phyloP scores from a whole-genome alignment of 2,329 filamentous ascomycete genomes.

The Claviceps africana region DNA sequence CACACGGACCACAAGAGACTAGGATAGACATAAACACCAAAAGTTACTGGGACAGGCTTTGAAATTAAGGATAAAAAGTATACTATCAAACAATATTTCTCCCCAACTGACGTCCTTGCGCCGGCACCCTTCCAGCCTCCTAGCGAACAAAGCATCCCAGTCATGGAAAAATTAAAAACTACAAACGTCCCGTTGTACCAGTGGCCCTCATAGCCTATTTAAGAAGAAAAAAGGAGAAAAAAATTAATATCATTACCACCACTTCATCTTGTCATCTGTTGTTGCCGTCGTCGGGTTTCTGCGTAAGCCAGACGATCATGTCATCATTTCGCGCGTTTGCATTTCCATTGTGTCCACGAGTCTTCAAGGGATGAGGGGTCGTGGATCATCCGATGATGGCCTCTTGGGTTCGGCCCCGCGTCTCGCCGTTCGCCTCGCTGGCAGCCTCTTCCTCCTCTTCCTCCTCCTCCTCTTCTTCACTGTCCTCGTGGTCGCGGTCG shows the following conservation, averaged over 20 bases:
- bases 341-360: not conserved
- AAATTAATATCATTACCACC: constrained; percentile 6
- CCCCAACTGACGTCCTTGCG: constrained; percentile 5
- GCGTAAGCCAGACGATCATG: not conserved
- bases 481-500: constrained; percentile 49
- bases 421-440: constrained; percentile 39
- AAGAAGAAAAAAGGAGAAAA: not conserved
- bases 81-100: constrained; percentile 7
- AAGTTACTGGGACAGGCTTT: too few species aligned
- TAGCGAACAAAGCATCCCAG: constrained; percentile 1
- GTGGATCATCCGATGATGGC: constrained; percentile 28
- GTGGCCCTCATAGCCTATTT: constrained; percentile 1
- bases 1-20: too few species aligned
- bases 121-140: constrained; percentile 12
- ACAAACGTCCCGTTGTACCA: constrained; percentile 12
- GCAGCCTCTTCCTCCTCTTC: constrained; percentile 44
- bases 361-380: not conserved
- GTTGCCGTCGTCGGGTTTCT: not conserved
- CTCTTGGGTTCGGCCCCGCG: constrained; percentile 41
- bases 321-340: not conserved
- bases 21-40: too few species aligned
- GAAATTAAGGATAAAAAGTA: constrained; percentile 14
- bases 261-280: not conserved
- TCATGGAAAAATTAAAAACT: constrained; percentile 10
- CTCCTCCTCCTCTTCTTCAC: constrained; percentile 48